Conservation (phyloP, 768 basidiomycete genomes). For the Leccinum boreale region DNA sequence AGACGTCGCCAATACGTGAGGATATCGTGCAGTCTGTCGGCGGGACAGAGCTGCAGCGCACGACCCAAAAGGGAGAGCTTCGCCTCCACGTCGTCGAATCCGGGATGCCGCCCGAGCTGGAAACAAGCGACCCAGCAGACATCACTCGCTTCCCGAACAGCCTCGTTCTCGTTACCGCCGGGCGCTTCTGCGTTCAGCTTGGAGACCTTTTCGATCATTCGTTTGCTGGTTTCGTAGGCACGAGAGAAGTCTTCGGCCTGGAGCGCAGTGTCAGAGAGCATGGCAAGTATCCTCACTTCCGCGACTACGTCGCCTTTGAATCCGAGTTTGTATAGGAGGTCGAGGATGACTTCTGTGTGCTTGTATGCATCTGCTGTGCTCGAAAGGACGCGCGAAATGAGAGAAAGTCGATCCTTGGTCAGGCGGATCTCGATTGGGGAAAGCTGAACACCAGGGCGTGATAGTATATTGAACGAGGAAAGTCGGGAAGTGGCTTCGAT, state of each 20-base stretch:
- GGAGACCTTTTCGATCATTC: slow-evolving; percentile 66
- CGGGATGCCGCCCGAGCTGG: slow-evolving; percentile 80
- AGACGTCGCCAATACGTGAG: slow-evolving; percentile 72
- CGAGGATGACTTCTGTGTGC: slow-evolving; percentile 88
- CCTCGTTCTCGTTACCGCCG: slow-evolving; percentile 34
- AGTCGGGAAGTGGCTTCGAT: slow-evolving; percentile 97
- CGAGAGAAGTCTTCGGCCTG: slow-evolving; percentile 75
- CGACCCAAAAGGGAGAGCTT: slow-evolving; percentile 73
- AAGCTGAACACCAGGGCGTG: slow-evolving; percentile 71
- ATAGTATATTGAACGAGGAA: slow-evolving; percentile 84
- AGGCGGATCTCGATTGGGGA: slow-evolving; percentile 92
- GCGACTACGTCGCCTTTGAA: slow-evolving; percentile 68
- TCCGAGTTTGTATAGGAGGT: slow-evolving; percentile 86
- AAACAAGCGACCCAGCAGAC: slow-evolving; percentile 91
- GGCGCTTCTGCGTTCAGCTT: slow-evolving; percentile 39
- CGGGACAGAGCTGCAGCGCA: slow-evolving; percentile 83
- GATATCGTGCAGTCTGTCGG: slow-evolving; percentile 76
- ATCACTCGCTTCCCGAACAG: slow-evolving; percentile 60
- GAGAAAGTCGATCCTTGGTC: slow-evolving; percentile 80
- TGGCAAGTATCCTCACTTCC: slow-evolving; percentile 78
- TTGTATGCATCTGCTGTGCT: slow-evolving; percentile 86
- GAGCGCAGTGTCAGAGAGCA: slow-evolving; percentile 87
- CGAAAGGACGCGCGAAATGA: slow-evolving; percentile 84
- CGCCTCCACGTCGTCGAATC: slow-evolving; percentile 63
- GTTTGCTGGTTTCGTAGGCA: slow-evolving; percentile 68